Evolutionary conservation across 129 eudicot genomes (phyloP).

Genomic region (Mikania micrantha): DNA sequence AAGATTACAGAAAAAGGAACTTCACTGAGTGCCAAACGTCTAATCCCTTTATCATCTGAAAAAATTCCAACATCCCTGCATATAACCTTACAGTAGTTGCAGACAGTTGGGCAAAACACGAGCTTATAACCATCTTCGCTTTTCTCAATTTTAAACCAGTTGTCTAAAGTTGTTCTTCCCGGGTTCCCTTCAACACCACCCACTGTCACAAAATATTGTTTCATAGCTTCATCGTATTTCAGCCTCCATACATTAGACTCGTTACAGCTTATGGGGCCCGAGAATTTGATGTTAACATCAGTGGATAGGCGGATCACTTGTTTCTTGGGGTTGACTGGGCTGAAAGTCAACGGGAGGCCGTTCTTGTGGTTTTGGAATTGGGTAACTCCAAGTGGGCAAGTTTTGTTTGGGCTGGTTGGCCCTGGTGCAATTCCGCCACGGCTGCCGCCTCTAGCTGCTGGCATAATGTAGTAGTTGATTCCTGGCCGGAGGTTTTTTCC

Average conservation of each 20-base stretch:
- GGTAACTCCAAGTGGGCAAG: constrained; percentile 28
- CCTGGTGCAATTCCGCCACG: constrained; percentile 28
- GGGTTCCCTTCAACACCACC: constrained; percentile 50
- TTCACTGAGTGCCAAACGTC: constrained; percentile 31
- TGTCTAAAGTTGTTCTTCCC: constrained; percentile 20
- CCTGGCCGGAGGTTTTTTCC: constrained; percentile 26
- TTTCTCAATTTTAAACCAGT: constrained; percentile 43
- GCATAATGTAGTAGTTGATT: constrained; percentile 25
- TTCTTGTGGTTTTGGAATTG: constrained; percentile 17
- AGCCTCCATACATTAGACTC: constrained; percentile 36
- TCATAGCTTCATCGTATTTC: constrained; percentile 5
- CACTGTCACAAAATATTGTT: constrained; percentile 19
- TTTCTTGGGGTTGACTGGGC: constrained; percentile 24
- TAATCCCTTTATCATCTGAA: constrained; percentile 12
- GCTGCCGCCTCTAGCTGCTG: constrained; percentile 13
- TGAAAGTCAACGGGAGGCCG: constrained; percentile 26
- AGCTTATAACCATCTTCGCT: constrained; percentile 30
- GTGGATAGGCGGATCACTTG: constrained; percentile 30
- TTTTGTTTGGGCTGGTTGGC: constrained; percentile 14
- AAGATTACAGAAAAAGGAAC: constrained; percentile 29
- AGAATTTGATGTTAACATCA: constrained; percentile 30
- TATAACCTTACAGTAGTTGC: constrained; percentile 35
- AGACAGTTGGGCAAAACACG: constrained; percentile 35
- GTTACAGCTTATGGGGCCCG: constrained; percentile 12
- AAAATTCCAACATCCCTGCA: constrained; percentile 36